These are phyloP conservation scores for Leishmania major DNA, from an alignment of 208 protist genomes.

Conservation along the genomic window DNA sequence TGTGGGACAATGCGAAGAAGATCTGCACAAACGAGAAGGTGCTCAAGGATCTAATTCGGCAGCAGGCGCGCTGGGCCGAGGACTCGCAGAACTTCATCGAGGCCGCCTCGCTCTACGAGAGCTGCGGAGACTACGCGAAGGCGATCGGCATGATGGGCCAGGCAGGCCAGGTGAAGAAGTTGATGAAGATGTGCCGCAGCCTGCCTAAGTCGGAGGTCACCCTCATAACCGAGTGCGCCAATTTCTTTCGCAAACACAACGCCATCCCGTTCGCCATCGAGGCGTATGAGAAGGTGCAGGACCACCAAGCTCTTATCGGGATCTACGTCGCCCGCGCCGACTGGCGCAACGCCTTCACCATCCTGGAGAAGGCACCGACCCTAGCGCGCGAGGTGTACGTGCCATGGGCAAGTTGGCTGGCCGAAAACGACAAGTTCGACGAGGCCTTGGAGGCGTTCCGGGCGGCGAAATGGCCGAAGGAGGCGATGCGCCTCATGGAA, in stretches of 20 bases:
- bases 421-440: constrained; percentile 94
- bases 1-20: constrained; percentile 93
- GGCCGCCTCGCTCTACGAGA: constrained; percentile 89
- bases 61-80: constrained; percentile 93
- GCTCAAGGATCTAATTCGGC: constrained; percentile 89
- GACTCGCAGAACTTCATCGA: constrained; percentile 91
- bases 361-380: constrained; percentile 84
- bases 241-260: constrained; percentile 85
- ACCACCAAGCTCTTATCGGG: constrained; percentile 85
- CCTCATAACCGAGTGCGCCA: constrained; percentile 83
- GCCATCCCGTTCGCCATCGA: constrained; percentile 86
- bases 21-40: constrained; percentile 89
- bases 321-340: constrained; percentile 89
- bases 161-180: constrained; percentile 80
- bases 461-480: constrained; percentile 86
- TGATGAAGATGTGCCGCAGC: constrained; percentile 86
- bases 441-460: constrained; percentile 94
- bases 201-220: constrained; percentile 85
- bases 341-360: constrained; percentile 92
- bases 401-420: constrained; percentile 97
- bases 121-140: constrained; percentile 83
- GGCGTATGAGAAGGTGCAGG: constrained; percentile 90
- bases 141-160: constrained; percentile 90
- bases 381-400: constrained; percentile 93
- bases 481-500: constrained; percentile 93